Evolutionary conservation across 441 rosid species (phyloP).

Genomic region (Euphorbia neoarborescens): DNA sequence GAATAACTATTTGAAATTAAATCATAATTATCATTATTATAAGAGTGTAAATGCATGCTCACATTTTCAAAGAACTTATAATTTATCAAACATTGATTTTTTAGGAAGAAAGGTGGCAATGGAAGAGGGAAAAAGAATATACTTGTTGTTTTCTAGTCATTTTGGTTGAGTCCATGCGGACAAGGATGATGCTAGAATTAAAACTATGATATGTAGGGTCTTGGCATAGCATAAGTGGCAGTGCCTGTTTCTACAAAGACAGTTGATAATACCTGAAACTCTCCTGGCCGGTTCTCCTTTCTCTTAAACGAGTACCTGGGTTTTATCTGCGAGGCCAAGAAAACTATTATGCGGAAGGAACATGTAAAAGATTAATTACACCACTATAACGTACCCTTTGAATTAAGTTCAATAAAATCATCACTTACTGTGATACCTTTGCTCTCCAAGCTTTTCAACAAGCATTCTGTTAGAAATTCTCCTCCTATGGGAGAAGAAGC

Average conservation of each 20-base stretch:
- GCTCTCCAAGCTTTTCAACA: conserved; percentile 94
- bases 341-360: not conserved
- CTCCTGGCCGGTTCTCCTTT: conserved; percentile 82
- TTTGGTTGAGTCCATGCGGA: not conserved
- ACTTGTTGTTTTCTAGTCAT: not conserved
- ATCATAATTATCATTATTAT: not conserved
- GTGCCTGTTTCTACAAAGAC: not conserved
- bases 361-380: conserved; percentile 3
- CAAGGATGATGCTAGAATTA: not conserved
- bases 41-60: not conserved
- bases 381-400: conserved; percentile 15
- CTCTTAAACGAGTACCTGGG: conserved; percentile 97
- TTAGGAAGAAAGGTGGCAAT: not conserved
- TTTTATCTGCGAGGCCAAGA: conserved; percentile 53
- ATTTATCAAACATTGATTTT: not conserved
- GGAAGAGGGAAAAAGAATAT: not conserved
- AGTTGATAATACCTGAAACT: conserved; percentile 62
- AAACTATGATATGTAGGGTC: not conserved
- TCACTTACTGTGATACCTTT: conserved; percentile 69
- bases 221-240: not conserved
- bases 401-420: conserved; percentile 5
- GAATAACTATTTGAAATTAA: not conserved
- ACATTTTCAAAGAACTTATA: not conserved
- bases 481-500: conserved; percentile 82
- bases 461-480: conserved; percentile 87